Percentiles rank a stretch among this genome's conserved stretches.
phyloP scores from a whole-genome alignment of 495 filamentous ascomycete species.

The Penicillium canariense region DNA sequence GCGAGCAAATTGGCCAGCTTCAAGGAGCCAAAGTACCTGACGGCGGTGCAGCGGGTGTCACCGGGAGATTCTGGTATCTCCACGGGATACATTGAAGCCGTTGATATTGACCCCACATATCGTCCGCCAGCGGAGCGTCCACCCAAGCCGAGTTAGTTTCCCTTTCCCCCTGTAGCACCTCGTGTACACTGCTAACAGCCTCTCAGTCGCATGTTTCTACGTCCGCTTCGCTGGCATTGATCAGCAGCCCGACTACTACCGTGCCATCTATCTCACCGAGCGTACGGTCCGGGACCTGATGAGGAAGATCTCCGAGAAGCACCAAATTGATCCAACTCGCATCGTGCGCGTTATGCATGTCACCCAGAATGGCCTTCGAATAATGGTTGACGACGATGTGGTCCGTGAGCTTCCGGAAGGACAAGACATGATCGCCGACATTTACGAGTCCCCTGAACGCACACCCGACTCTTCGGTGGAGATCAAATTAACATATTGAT shows the following conservation, averaged over 20 bases:
- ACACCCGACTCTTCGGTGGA: constrained; percentile 29
- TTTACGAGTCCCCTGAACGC: constrained; percentile 41
- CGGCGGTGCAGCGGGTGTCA: constrained; percentile 45
- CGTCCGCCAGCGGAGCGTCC: constrained; percentile 71
- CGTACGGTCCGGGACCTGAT: constrained; percentile 72
- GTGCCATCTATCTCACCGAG: constrained; percentile 81
- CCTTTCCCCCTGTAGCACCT: not conserved
- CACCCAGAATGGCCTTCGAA: constrained; percentile 68
- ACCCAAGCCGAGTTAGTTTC: constrained; percentile 62
- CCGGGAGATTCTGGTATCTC: constrained; percentile 42
- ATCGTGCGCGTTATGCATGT: constrained; percentile 70
- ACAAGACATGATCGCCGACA: constrained; percentile 79
- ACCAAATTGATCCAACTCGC: constrained; percentile 66
- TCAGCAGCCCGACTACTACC: constrained; percentile 63
- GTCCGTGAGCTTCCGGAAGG: constrained; percentile 84
- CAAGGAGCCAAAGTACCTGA: constrained; percentile 29
- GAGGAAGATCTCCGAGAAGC: constrained; percentile 69
- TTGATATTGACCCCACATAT: constrained; percentile 85
- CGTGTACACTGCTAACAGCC: constrained; percentile 9
- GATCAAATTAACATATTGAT: constrained; percentile 42
- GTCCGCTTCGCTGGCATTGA: constrained; percentile 58
- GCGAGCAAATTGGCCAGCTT: constrained; percentile 11
- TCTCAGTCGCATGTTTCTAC: constrained; percentile 82
- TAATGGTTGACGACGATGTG: constrained; percentile 89
- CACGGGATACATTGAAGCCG: constrained; percentile 83